Percentiles rank a stretch among this genome's conserved stretches.
Evolutionary conservation across 164 flowering plant genomes (phyloP).

Genomic region (Dillenia turbinata): DNA sequence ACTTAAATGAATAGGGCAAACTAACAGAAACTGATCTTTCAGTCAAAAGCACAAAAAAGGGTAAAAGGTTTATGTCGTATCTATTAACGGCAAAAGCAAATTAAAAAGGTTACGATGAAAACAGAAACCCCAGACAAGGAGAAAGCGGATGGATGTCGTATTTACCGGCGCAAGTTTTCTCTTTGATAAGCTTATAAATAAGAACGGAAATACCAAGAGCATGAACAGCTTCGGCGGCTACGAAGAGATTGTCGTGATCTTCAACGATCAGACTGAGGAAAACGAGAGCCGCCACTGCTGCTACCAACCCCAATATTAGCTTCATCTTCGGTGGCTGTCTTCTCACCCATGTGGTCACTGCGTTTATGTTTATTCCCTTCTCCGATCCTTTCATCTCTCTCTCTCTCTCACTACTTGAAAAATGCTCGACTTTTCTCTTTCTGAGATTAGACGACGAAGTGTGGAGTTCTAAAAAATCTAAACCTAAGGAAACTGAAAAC

Average conservation of each 20-base stretch:
- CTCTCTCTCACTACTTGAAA: background rate
- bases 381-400: constrained; percentile 13
- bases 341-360: constrained; percentile 26
- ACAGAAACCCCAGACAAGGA: background rate
- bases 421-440: no score
- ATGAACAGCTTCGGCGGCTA: constrained; percentile 34
- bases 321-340: constrained; percentile 36
- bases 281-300: constrained; percentile 27
- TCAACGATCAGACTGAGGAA: constrained; percentile 27
- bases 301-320: constrained; percentile 24
- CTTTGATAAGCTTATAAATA: constrained; percentile 34
- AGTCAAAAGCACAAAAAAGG: background rate
- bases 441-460: no score
- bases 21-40: no score
- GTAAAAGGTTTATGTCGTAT: background rate
- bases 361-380: constrained; percentile 15
- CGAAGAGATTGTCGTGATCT: constrained; percentile 37
- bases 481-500: background rate
- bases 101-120: background rate
- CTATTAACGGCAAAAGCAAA: background rate
- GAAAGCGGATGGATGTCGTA: no score
- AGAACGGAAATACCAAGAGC: constrained; percentile 34
- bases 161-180: constrained; percentile 33
- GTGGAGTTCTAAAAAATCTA: background rate
- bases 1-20: no score